Base-by-base conservation (phyloP, 1,284 basidiomycete species). In the Ustanciosporium gigantosporum region DNA sequence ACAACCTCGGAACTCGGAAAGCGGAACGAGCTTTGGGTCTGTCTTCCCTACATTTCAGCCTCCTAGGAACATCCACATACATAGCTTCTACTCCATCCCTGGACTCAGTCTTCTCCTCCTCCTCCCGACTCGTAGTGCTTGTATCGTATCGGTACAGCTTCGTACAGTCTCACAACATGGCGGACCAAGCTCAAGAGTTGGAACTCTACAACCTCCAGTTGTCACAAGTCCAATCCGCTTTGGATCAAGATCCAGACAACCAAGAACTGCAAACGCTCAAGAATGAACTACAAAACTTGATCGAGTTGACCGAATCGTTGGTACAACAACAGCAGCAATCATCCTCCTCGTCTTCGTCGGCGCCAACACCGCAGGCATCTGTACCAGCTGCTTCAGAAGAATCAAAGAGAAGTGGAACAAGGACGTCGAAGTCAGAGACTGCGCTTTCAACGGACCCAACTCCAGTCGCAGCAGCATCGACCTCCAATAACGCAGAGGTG, bases 201-300 rank as follows among this genome's bases (percentile, higher is more conserved):
- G 59, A 56, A 24, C 23, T 58, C 11, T 65, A 46, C 46, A 36
- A 41, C 8, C 37, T 44, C 1, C 58, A 72, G 42, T 87, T 96
- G 36, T 87, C 87, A 6, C 90, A 95, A 79, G 92, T 96, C 62
- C 88, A 92, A 74, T 80, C 86, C 50, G 90, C 91, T 21, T 87
- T 98, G 45, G 82, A 85, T 48, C 80, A 85, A 21, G 92, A 97
- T 78, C 89, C 91, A 4, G 81, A 82, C 64, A 96, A 94, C 78
- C 78, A 81, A 48, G 92, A 92, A 79, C 78, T 84, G 25, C 73
- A 79, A 40, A 79, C 76, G 15, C 85, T 97, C 56, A 87, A 87
- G 73, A 84, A 84, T 20, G 91, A 96, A 81, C 84, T 98, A 52
- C 83, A 87, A 70, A 88, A 94, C 80, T 87, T 98, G 74, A 93